Base-by-base conservation (phyloP, 208 protist genomes). In the Trypanosoma congolense region DNA sequence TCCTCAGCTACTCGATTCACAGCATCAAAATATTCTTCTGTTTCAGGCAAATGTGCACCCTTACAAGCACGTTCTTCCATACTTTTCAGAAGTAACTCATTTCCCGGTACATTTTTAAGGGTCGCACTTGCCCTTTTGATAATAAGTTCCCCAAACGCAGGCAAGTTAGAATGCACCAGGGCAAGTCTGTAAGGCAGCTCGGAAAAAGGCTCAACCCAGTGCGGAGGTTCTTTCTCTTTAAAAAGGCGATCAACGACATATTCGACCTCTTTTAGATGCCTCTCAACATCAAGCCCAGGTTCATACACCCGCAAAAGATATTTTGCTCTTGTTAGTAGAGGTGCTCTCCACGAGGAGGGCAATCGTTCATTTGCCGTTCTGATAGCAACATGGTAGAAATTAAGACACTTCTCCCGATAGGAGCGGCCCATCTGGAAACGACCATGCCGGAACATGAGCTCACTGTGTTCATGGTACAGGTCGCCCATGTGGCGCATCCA, bases 401-500 rank as follows among this genome's bases (percentile, higher is more conserved):
- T 87, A 19, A 94, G 47, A 64, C 80, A 81, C 68, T 91, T 90
- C 9, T 90, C 73, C 2, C 69, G 47, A 70, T 92, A 90, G 30
- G 72, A 75, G 12, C 75, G 62, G 47, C 59, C 70, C 14, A 75
- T 90, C 48, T 84, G 70, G 56, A 79, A 92, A 56, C 83, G 83
- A 3, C 87, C 87, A 52, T 86, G 65, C 12, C 87, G 79, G 52
- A 63, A 65, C 83, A 92, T 92, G 43, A 94, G 80, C 41, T 84
- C 76, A 22, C 80, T 82, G 66, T 94, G 87, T 71, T 94, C 87
- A 64, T 72, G 65, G 63, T 94, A 92, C 10, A 94, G 55, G 60
- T 91, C 87, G 21, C 83, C 87, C 82, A 94, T 90, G 70, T 94
- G 75, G 26, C 87, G 87, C 65, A 92, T 73, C 84, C 87, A 94